Evolutionary conservation across 2,329 filamentous ascomycete species (phyloP), one percentile per base, ranked within the genome.

Genomic region (Calonectria leucothoes): DNA sequence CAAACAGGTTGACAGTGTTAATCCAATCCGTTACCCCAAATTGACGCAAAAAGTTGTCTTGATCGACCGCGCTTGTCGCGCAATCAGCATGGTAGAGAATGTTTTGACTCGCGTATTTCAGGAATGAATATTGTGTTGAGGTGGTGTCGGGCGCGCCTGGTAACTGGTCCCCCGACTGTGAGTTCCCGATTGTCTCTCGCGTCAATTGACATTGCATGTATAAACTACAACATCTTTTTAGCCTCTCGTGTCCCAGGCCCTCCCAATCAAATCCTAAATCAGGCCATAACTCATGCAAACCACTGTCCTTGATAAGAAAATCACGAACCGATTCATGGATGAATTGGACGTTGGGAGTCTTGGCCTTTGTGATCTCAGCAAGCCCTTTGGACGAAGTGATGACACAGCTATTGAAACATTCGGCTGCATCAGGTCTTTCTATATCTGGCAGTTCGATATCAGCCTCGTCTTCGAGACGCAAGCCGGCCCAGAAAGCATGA

Each of bases 321-420:
- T 89, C 87, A 15, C 83, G 78, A 0, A 89, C 86, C 0, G 88
- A 88, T 72, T 89, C 86, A 64, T 90, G 88, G 20, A 89, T 89
- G 77, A 89, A 90, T 74, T 90, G 89, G 1, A 90, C 86, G 0
- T 74, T 85, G 5, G 78, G 17, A 14, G 7, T 17, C 23, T 81
- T 76, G 0, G 81, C 78, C 37, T 79, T 83, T 0, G 84, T 86
- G 3, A 86, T 73, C 72, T 90, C 87, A 0, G 85, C 86, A 35
- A 91, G 82, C 0, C 89, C 88, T 75, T 90, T 90, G 0, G 89
- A 91, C 0, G 79, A 85, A 55, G 79, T 81, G 0, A 85, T 77
- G 0, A 90, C 80, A 45, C 82, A 86, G 20, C 66, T 79, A 1
- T 82, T 75, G 5, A 68, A 8, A 3, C 15, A 29, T 17, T 39